These are phyloP conservation scores for Esteya vermicola DNA, from an alignment of 2,329 filamentous ascomycete genomes.

Conservation along the genomic window DNA sequence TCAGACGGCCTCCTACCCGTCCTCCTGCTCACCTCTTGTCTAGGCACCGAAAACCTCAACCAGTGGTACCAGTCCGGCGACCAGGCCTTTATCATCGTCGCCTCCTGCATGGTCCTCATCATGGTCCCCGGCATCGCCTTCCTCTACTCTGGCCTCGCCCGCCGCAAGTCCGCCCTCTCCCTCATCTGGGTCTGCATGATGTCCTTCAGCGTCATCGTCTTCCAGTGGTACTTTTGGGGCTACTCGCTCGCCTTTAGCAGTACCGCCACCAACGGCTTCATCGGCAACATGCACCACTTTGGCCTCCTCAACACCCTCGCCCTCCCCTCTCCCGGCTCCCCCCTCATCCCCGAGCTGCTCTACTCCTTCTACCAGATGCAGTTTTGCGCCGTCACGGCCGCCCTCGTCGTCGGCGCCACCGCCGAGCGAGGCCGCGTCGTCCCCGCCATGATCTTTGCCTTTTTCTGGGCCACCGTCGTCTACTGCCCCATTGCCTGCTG, in stretches of 20 bases:
- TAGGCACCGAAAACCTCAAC: conserved; percentile 78
- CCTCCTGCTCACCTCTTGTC: not conserved
- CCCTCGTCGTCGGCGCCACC: conserved; percentile 81
- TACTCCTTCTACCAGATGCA: conserved; percentile 98
- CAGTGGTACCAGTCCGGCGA: conserved; percentile 91
- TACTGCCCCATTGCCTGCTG: conserved; percentile 96
- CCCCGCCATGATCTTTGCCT: conserved; percentile 88
- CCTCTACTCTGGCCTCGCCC: conserved; percentile 93
- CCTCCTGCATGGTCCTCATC: conserved; percentile 83
- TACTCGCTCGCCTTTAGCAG: conserved; percentile 88
- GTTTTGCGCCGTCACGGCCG: conserved; percentile 88
- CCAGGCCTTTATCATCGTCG: conserved; percentile 82
- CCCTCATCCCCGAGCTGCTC: conserved; percentile 75
- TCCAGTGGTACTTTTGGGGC: conserved; percentile 99
- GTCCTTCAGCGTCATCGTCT: conserved; percentile 77
- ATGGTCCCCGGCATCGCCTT: conserved; percentile 97
- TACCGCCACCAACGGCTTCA: conserved; percentile 73
- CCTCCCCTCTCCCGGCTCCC: conserved; percentile 73
- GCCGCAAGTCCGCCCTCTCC: conserved; percentile 90
- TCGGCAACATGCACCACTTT: conserved; percentile 81
- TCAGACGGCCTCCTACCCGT: no score
- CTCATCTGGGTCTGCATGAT: conserved; percentile 98
- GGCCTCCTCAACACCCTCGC: conserved; percentile 76
- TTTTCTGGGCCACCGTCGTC: conserved; percentile 92
- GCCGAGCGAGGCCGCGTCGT: conserved; percentile 88